These are phyloP conservation scores for Takashimella tepidaria DNA, from an alignment of 1,284 basidiomycete genomes.

Conservation along the genomic window DNA sequence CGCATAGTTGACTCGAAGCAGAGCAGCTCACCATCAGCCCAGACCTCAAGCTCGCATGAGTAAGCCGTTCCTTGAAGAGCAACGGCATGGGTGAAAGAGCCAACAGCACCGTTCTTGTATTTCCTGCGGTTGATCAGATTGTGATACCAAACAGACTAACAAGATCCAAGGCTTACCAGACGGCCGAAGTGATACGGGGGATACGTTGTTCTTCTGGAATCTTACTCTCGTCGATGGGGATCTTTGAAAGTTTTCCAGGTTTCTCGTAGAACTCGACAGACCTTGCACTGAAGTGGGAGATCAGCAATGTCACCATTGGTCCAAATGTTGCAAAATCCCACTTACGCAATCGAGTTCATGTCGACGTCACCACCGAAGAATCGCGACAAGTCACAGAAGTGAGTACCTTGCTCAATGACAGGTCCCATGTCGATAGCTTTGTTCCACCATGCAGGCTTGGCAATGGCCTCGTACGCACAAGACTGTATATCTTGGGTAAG, in stretches of 20 bases:
- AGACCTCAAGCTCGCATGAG: constrained; percentile 86
- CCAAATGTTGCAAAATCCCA: constrained; percentile 6
- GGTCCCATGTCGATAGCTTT: constrained; percentile 76
- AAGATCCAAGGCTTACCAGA: constrained; percentile 49
- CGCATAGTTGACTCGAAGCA: too few species aligned
- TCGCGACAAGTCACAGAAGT: constrained; percentile 64
- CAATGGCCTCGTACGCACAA: constrained; percentile 83
- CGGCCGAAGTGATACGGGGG: constrained; percentile 46
- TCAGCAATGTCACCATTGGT: too few species aligned
- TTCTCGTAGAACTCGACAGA: constrained; percentile 87
- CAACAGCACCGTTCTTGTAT: constrained; percentile 86
- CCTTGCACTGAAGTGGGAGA: constrained; percentile 54
- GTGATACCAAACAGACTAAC: constrained; percentile 4
- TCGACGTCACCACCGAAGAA: constrained; percentile 99
- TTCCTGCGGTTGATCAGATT: constrained; percentile 57
- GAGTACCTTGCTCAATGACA: constrained; percentile 94
- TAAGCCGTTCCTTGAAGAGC: constrained; percentile 86
- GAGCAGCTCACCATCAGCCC: constrained; percentile 74
- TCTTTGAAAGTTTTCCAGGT: constrained; percentile 76
- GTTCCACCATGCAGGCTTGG: constrained; percentile 97
- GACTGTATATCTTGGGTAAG: too few species aligned
- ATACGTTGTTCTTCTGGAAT: constrained; percentile 47
- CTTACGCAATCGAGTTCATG: constrained; percentile 63
- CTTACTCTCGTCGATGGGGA: constrained; percentile 51
- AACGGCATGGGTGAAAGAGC: constrained; percentile 79